phyloP scores from a whole-genome alignment of 208 protist genomes.

The Crithidia fasciculata region DNA sequence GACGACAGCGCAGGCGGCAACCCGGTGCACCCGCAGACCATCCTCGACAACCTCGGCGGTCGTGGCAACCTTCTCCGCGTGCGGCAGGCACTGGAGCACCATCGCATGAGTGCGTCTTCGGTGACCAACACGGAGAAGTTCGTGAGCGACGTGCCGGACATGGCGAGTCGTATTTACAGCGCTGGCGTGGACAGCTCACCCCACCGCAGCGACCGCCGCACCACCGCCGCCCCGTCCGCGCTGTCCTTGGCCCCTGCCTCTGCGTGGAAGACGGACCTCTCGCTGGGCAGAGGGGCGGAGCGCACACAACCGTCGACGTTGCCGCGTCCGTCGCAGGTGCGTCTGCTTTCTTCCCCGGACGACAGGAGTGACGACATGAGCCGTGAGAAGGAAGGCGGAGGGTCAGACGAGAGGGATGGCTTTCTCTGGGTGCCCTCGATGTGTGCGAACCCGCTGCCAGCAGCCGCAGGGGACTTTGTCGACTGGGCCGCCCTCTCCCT shows the following conservation, averaged over 20 bases:
- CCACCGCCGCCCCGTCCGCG: slow-evolving; percentile 5
- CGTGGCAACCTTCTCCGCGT: background rate
- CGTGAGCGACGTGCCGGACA: no score
- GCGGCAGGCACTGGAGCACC: slow-evolving; percentile 7
- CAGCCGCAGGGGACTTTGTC: no score
- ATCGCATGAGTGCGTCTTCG: background rate
- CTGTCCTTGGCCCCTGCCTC: background rate
- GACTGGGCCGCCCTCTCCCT: no score
- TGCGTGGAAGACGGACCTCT: background rate
- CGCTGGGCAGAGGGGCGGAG: background rate
- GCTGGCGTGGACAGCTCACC: no score
- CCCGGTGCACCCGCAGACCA: background rate
- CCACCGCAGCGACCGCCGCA: background rate
- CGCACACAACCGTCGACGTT: background rate
- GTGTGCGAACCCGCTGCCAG: no score
- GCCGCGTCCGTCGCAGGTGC: slow-evolving; percentile 6
- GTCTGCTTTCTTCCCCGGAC: background rate
- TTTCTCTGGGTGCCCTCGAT: no score
- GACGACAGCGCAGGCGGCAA: background rate
- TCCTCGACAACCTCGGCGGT: background rate
- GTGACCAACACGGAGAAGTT: no score
- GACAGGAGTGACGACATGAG: background rate
- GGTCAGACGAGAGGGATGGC: no score
- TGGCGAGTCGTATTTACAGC: no score
- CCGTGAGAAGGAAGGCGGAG: background rate